Conservation (phyloP, 371 early-diverging fungal genomes). For the Mortierella sp. region DNA sequence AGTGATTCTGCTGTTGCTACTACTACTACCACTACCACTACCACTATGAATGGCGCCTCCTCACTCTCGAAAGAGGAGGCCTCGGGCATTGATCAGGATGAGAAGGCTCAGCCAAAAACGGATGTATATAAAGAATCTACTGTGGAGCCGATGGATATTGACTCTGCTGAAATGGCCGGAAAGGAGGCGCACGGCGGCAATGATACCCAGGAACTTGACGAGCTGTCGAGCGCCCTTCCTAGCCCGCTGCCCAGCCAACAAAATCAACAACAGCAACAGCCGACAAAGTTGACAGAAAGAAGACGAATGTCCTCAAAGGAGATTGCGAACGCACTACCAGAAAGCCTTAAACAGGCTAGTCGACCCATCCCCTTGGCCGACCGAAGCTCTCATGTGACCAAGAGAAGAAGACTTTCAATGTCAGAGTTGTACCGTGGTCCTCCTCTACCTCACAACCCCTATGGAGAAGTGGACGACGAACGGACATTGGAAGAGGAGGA, state of each 20-base stretch:
- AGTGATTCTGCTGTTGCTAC: neutral
- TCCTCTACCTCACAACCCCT: slow-evolving; percentile 45
- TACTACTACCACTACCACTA: neutral
- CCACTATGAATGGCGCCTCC: neutral
- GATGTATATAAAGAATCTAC: slow-evolving; percentile 26
- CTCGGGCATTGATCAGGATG: neutral
- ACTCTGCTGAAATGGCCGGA: slow-evolving; percentile 5
- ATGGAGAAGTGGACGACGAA: slow-evolving; percentile 57
- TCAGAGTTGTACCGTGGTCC: slow-evolving; percentile 38
- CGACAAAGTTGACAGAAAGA: neutral
- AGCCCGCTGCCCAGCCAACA: neutral
- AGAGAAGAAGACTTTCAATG: slow-evolving; percentile 39
- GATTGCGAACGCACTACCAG: slow-evolving; percentile 42
- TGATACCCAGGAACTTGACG: slow-evolving; percentile 20
- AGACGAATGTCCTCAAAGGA: slow-evolving; percentile 37
- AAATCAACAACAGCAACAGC: neutral
- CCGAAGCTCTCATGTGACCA: slow-evolving; percentile 10
- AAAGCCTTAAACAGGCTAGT: slow-evolving; percentile 22
- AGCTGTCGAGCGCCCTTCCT: slow-evolving; percentile 7
- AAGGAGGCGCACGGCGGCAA: slow-evolving; percentile 13
- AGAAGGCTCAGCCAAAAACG: slow-evolving; percentile 10
- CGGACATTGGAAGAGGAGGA: slow-evolving; percentile 59
- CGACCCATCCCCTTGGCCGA: neutral
- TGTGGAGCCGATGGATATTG: slow-evolving; percentile 25
- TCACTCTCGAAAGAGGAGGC: neutral